These are phyloP conservation scores for Backusella mclennaniae DNA, from an alignment of 192 early-diverging fungal genomes.

Conservation along the genomic window DNA sequence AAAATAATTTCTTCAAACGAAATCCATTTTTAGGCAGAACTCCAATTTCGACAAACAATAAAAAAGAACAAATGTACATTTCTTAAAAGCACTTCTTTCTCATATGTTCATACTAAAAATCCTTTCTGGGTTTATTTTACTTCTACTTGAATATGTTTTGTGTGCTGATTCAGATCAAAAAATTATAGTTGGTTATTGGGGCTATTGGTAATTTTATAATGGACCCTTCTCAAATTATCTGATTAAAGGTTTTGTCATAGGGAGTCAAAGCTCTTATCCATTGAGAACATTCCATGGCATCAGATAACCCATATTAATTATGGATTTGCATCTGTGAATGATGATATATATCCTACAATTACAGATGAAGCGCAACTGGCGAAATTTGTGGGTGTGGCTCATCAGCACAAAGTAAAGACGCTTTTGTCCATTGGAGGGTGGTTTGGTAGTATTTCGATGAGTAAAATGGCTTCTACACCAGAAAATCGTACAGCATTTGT, in stretches of 20 bases:
- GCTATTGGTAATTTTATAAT: neutral
- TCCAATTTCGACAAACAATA: neutral
- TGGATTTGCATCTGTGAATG: slow-evolving; percentile 8
- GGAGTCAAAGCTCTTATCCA: neutral
- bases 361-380: neutral
- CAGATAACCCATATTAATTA: slow-evolving; percentile 5
- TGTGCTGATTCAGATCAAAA: neutral
- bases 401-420: slow-evolving; percentile 1
- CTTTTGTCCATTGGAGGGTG: slow-evolving; percentile 5
- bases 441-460: neutral
- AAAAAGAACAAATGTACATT: neutral
- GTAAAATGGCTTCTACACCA: slow-evolving; percentile 5
- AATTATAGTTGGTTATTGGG: neutral
- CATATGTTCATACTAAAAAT: neutral
- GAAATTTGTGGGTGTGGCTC: slow-evolving; percentile 1
- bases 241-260: neutral
- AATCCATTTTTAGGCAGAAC: neutral
- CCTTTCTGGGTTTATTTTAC: neutral
- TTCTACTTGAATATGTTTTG: neutral
- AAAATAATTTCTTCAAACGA: neutral
- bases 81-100: neutral
- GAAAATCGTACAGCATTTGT: neutral
- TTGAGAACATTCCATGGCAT: slow-evolving; percentile 8
- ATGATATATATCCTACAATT: neutral
- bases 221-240: too few species aligned